These are phyloP conservation scores for Arachnomyces sp. DNA, from an alignment of 2,329 filamentous ascomycete species.

Conservation along the genomic window DNA sequence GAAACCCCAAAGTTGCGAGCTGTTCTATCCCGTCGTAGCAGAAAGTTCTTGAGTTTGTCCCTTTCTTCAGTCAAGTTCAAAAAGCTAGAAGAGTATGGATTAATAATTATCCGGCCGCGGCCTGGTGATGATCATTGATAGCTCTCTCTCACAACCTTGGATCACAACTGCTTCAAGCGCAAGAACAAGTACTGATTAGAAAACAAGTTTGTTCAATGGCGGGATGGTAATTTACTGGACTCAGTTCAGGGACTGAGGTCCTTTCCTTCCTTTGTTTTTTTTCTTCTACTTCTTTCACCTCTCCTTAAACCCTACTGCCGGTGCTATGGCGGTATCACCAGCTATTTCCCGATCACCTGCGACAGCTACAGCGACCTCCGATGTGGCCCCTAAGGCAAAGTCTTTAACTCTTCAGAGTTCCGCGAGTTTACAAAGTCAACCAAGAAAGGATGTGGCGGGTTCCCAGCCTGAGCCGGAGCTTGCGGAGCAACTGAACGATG, in stretches of 20 bases:
- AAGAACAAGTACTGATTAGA: background rate
- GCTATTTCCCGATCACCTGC: conserved; percentile 32
- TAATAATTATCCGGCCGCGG: too few species aligned
- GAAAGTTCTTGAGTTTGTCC: too few species aligned
- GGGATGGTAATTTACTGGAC: background rate
- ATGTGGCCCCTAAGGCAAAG: conserved; percentile 27
- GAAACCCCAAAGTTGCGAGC: too few species aligned
- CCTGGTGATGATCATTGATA: too few species aligned
- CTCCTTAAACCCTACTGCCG: too few species aligned
- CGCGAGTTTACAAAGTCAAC: conserved; percentile 6
- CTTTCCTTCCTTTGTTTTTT: background rate
- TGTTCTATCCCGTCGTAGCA: too few species aligned
- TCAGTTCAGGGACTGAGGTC: background rate
- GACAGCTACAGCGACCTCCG: conserved; percentile 23
- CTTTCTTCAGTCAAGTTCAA: too few species aligned
- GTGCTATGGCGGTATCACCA: conserved; percentile 38
- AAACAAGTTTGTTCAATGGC: background rate
- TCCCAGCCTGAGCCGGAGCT: conserved; percentile 32
- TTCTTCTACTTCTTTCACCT: too few species aligned
- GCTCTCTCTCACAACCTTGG: background rate
- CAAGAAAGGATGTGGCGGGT: conserved; percentile 10
- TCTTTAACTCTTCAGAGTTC: conserved; percentile 26
- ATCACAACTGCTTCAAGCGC: background rate
- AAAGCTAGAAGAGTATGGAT: too few species aligned
- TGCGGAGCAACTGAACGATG: conserved; percentile 72